Percentiles rank a stretch among this genome's conserved stretches.
Conservation (phyloP, 495 filamentous ascomycete genomes). For the Neurospora sp. region DNA sequence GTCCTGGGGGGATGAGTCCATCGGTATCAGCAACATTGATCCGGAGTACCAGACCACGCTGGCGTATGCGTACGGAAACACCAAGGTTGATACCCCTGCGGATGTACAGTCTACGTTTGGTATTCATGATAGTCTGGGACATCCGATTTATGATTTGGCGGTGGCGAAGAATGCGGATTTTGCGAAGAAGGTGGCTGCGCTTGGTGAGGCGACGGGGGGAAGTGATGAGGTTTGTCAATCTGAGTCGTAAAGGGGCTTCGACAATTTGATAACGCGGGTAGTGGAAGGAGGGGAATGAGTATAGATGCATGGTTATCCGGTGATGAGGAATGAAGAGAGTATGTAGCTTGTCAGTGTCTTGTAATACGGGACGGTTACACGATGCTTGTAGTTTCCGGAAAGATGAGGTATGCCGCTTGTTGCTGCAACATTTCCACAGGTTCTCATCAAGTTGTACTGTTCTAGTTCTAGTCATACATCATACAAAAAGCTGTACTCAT, state of each 20-base stretch:
- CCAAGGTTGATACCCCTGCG: slow-evolving; percentile 25
- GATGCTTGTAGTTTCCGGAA: too few species aligned
- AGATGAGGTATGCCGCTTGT: too few species aligned
- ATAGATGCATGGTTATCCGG: too few species aligned
- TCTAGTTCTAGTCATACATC: too few species aligned
- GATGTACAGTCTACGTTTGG: slow-evolving; percentile 25
- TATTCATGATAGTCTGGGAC: slow-evolving; percentile 37
- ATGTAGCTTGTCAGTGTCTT: too few species aligned
- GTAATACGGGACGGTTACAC: too few species aligned
- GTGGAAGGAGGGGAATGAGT: too few species aligned
- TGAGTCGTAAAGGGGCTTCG: background rate
- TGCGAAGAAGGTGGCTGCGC: slow-evolving; percentile 10
- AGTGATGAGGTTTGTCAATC: background rate
- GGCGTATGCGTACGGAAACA: slow-evolving; percentile 28
- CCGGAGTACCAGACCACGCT: slow-evolving; percentile 25
- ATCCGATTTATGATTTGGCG: slow-evolving; percentile 31
- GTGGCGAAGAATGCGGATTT: slow-evolving; percentile 19
- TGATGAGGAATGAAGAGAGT: too few species aligned
- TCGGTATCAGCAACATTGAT: slow-evolving; percentile 28
- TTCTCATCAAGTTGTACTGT: too few species aligned
- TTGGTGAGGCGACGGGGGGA: background rate
- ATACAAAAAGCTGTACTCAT: too few species aligned
- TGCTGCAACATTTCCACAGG: too few species aligned
- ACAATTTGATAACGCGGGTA: too few species aligned
- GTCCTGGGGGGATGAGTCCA: slow-evolving; percentile 32